Evolutionary conservation across 2,329 filamentous ascomycete genomes (phyloP).

Genomic region (Calonectria hawksworthii): DNA sequence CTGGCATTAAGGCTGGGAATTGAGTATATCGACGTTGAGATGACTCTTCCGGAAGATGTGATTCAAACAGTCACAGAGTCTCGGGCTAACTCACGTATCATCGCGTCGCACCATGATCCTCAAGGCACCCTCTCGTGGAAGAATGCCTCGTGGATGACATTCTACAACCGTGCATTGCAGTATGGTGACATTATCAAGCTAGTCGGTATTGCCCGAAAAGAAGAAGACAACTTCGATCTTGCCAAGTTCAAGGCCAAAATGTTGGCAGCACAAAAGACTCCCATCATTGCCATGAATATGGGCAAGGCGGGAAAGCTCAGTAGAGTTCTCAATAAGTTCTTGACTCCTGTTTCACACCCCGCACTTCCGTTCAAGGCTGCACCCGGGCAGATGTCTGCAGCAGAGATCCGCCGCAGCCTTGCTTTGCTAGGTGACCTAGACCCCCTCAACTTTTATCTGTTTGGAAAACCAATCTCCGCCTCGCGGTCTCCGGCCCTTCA

Average conservation of each 20-base stretch:
- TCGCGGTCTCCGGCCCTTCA: conserved; percentile 92
- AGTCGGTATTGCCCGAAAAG: conserved; percentile 80
- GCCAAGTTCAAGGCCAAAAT: conserved; percentile 86
- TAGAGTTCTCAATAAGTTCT: conserved; percentile 89
- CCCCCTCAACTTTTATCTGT: conserved; percentile 84
- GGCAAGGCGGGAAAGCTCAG: conserved; percentile 88
- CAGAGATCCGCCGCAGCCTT: conserved; percentile 86
- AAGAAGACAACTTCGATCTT: conserved; percentile 90
- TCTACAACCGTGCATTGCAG: conserved; percentile 91
- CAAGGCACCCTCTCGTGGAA: conserved; percentile 84
- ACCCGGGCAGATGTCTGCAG: conserved; percentile 91
- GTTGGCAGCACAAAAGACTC: conserved; percentile 79
- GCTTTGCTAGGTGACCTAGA: conserved; percentile 84
- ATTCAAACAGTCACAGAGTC: conserved; percentile 76
- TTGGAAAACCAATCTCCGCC: conserved; percentile 85
- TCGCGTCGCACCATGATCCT: conserved; percentile 96
- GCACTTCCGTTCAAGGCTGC: conserved; percentile 92
- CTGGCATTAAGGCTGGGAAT: conserved; percentile 86
- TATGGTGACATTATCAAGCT: conserved; percentile 96
- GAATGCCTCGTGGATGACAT: conserved; percentile 91
- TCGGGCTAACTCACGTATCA: conserved; percentile 84
- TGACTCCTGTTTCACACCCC: conserved; percentile 95
- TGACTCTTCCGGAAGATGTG: conserved; percentile 84
- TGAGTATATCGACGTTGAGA: conserved; percentile 94
- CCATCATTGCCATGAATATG: conserved; percentile 97